These are phyloP conservation scores for Monoraphidium neglectum DNA, from an alignment of 139 green algal genomes.

Conservation along the genomic window DNA sequence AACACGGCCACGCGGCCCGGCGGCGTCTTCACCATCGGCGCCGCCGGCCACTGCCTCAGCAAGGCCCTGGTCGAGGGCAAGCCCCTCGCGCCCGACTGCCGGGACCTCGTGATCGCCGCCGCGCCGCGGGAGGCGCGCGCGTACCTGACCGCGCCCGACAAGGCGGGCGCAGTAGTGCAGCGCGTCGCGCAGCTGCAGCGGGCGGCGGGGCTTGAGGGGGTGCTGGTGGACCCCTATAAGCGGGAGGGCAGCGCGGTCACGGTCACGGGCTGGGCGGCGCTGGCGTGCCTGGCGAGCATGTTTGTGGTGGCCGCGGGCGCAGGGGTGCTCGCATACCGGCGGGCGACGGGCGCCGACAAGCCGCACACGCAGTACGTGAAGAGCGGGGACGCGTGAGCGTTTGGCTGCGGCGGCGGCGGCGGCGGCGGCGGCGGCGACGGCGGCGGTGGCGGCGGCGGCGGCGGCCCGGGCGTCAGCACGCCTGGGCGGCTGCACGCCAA, in stretches of 20 bases:
- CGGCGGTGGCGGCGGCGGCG: no score
- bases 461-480: no score
- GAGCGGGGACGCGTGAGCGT: slow-evolving; percentile 53
- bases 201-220: slow-evolving; percentile 36
- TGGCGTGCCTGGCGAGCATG: slow-evolving; percentile 62
- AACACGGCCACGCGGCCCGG: slow-evolving; percentile 33
- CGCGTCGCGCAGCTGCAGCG: slow-evolving; percentile 46
- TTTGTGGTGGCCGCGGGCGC: slow-evolving; percentile 52
- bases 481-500: no score
- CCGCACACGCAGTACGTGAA: slow-evolving; percentile 62
- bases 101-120: slow-evolving; percentile 69
- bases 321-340: slow-evolving; percentile 45
- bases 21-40: slow-evolving; percentile 65
- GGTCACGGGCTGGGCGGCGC: slow-evolving; percentile 74
- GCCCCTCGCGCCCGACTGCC: slow-evolving; percentile 43
- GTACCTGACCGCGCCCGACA: slow-evolving; percentile 51
- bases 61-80: slow-evolving; percentile 61
- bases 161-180: slow-evolving; percentile 38
- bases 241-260: slow-evolving; percentile 52
- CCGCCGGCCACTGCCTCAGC: slow-evolving; percentile 79
- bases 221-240: slow-evolving; percentile 58
- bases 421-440: no score
- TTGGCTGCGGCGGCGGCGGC: no score
- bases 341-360: slow-evolving; percentile 46
- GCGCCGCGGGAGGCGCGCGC: slow-evolving; percentile 62